Conservation (phyloP, 495 filamentous ascomycete genomes). For the Opeltia flavorubescens region DNA sequence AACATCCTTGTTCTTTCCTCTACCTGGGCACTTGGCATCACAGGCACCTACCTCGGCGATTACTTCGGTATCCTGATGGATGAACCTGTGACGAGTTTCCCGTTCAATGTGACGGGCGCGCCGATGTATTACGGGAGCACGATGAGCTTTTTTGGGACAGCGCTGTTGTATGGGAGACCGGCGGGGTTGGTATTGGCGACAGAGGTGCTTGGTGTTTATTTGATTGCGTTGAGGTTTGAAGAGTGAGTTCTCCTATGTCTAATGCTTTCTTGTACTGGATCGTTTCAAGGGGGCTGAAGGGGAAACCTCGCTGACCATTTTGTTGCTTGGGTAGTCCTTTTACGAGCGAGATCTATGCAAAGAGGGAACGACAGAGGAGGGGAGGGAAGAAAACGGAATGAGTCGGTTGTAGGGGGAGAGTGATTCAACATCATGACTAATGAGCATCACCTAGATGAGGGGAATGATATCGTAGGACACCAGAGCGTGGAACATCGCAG, state of each 20-base stretch:
- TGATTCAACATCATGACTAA: slow-evolving; percentile 1
- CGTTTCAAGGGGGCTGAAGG: not conserved
- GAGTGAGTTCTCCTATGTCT: slow-evolving; percentile 40
- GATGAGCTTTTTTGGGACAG: slow-evolving; percentile 78
- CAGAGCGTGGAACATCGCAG: too few species aligned
- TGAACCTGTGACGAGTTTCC: slow-evolving; percentile 78
- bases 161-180: slow-evolving; percentile 78
- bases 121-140: slow-evolving; percentile 97
- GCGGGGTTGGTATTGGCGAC: slow-evolving; percentile 68
- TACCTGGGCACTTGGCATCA: slow-evolving; percentile 88
- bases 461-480: too few species aligned
- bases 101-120: slow-evolving; percentile 82
- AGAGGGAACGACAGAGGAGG: slow-evolving; percentile 47
- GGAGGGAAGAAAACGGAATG: slow-evolving; percentile 28
- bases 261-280: not conserved
- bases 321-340: slow-evolving; percentile 50
- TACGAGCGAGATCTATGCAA: slow-evolving; percentile 83
- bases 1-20: slow-evolving; percentile 76
- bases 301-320: slow-evolving; percentile 10
- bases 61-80: slow-evolving; percentile 99
- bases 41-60: slow-evolving; percentile 93
- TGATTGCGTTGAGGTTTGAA: slow-evolving; percentile 74
- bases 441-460: too few species aligned
- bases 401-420: not conserved
- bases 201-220: slow-evolving; percentile 65